phyloP scores from a whole-genome alignment of 164 flowering plant genomes.

The Vitis riparia region DNA sequence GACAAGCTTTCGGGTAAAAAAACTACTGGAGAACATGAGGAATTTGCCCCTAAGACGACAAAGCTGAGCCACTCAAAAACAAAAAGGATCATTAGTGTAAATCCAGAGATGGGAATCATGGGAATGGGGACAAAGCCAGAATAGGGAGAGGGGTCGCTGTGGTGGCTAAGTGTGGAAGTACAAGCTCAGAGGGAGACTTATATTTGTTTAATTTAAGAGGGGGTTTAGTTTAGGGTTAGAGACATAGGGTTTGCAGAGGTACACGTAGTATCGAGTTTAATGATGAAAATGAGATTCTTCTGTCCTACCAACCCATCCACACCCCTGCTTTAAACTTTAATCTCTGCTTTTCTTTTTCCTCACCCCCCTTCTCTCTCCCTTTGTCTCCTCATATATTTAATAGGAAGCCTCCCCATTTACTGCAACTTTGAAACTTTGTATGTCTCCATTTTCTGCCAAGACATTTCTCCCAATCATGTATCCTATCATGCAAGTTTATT shows the following conservation, averaged over 20 bases:
- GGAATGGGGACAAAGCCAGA: too few relatives aligned
- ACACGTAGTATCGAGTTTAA: conserved; percentile 20
- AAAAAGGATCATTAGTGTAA: too few relatives aligned
- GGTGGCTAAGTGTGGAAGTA: too few relatives aligned
- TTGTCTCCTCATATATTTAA: not conserved
- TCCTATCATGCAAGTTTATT: not conserved
- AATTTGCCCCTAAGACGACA: too few relatives aligned
- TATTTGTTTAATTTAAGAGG: too few relatives aligned
- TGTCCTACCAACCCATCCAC: conserved; percentile 14
- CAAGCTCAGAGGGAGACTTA: too few relatives aligned
- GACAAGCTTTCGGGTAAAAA: too few relatives aligned
- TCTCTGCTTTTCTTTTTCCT: not conserved
- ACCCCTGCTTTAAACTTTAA: not conserved
- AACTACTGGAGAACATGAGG: too few relatives aligned
- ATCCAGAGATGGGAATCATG: too few relatives aligned
- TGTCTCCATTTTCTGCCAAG: not conserved
- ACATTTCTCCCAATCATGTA: not conserved
- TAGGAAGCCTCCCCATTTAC: not conserved
- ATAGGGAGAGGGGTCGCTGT: too few relatives aligned
- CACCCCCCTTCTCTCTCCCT: not conserved
- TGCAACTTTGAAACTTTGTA: not conserved
- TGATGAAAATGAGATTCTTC: conserved; percentile 23
- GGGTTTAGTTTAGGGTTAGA: not conserved
- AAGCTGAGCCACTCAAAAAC: too few relatives aligned
- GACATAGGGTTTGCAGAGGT: not conserved